Percentiles rank a stretch among this genome's conserved stretches.
Conservation (phyloP, 129 eudicot species). For the Helichrysum umbraculigerum region DNA sequence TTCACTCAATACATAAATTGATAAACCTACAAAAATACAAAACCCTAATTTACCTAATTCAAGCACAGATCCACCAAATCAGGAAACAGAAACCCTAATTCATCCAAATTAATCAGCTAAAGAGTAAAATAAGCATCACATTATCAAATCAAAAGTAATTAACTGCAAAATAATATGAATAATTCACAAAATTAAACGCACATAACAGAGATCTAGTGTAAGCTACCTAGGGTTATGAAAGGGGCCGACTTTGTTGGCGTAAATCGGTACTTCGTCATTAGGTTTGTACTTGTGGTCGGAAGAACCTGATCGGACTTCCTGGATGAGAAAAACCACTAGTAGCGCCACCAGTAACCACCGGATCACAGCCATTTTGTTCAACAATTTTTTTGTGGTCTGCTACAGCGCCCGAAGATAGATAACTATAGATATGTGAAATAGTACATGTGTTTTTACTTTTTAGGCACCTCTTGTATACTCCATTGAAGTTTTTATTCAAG, state of each 20-base stretch:
- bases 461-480: not conserved
- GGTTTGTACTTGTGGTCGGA: constrained; percentile 78
- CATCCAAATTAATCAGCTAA: constrained; percentile 17
- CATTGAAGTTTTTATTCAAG: not conserved
- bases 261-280: constrained; percentile 71
- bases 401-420: constrained; percentile 18
- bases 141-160: not conserved
- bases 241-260: constrained; percentile 90
- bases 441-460: not conserved
- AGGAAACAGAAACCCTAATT: constrained; percentile 1
- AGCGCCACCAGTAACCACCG: constrained; percentile 45
- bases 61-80: constrained; percentile 33
- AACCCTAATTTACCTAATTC: constrained; percentile 23
- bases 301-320: constrained; percentile 53
- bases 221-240: constrained; percentile 86
- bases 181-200: constrained; percentile 8
- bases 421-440: not conserved
- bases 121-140: constrained; percentile 4
- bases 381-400: constrained; percentile 25
- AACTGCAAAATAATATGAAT: not conserved
- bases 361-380: constrained; percentile 29
- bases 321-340: constrained; percentile 12
- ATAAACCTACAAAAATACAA: constrained; percentile 1
- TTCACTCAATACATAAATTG: not conserved
- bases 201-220: constrained; percentile 17